These are phyloP conservation scores for Camelina hispida DNA, from an alignment of 345 rosid genomes.

Conservation along the genomic window DNA sequence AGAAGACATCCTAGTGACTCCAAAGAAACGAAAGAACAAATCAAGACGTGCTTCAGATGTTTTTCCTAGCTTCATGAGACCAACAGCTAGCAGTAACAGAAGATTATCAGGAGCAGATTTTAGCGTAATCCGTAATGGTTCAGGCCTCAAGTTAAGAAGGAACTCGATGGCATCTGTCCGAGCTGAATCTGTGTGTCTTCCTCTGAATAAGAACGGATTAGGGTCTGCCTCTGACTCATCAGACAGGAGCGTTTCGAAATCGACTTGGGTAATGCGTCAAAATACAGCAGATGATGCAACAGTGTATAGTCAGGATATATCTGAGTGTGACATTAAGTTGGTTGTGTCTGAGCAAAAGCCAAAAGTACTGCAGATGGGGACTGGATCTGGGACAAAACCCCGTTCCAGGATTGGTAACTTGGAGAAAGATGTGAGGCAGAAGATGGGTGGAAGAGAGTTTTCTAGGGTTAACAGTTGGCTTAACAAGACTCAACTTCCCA, in stretches of 20 bases:
- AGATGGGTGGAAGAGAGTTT: constrained; percentile 36
- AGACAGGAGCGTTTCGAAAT: constrained; percentile 56
- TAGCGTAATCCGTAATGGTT: constrained; percentile 38
- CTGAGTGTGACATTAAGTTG: constrained; percentile 58
- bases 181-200: constrained; percentile 63
- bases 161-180: constrained; percentile 50
- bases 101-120: constrained; percentile 51
- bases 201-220: constrained; percentile 46
- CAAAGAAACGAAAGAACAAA: constrained; percentile 37
- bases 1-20: constrained; percentile 43
- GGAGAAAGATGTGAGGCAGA: constrained; percentile 28
- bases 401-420: constrained; percentile 29
- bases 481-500: constrained; percentile 44
- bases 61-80: constrained; percentile 75
- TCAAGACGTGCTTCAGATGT: constrained; percentile 48
- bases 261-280: constrained; percentile 54
- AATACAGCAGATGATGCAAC: constrained; percentile 55
- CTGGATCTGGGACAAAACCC: constrained; percentile 26
- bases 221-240: constrained; percentile 51
- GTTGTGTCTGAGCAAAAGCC: constrained; percentile 45
- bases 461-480: constrained; percentile 59
- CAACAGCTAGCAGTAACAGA: constrained; percentile 70
- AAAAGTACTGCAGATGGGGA: constrained; percentile 14
- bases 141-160: constrained; percentile 42
- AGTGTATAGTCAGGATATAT: constrained; percentile 61